Evolutionary conservation across 2,329 filamentous ascomycete species (phyloP), one percentile per base, ranked within the genome.

Genomic region (Xylaria sp.): DNA sequence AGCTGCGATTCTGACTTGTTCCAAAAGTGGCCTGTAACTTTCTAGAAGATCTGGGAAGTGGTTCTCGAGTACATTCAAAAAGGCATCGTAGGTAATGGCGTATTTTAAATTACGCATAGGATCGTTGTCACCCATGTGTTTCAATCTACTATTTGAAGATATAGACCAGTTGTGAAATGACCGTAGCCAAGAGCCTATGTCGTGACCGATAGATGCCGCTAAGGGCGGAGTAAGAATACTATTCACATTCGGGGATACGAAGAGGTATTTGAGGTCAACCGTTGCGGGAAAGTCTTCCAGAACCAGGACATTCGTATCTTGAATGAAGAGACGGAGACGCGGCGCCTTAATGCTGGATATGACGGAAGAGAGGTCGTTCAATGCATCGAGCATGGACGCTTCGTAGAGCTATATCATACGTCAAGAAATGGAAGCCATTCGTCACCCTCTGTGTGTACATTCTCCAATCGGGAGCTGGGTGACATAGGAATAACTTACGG

Each of bases 81-180:
- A 73, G 20, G 72, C 74, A 13, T 74, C 76, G 46, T 83, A 83
- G 15, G 81, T 83, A 23, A 81, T 71, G 1, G 69, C 69, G 54
- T 77, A 78, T 66, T 83, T 83, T n/a, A 82, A 65, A 6, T 78
- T 69, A 6, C 79, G 73, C 78, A 82, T 81, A 7, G 73, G 38
- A 26, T 74, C 66, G 42, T 83, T 82, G 33, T 70, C 65, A 13
- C 71, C 67, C 1, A 80, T 68, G 1, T 69, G 42, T 15, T 31
- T 26, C 20, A 53, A 15, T 1, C 49, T 61, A 2, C 57, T 38
- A 1, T 65, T 77, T 7, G 72, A 66, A 1, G 72, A 70, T 23
- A 48, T 53, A 1, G 72, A 69, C 80, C 80, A 83, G 1, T 63
- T 33, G 59, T 83, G 81, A 40, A 83, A 83, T 0, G 72, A 71